Evolutionary conservation across 768 basidiomycete species (phyloP), one percentile per base, ranked within the genome.

Genomic region (Boletus pseudopeckii): DNA sequence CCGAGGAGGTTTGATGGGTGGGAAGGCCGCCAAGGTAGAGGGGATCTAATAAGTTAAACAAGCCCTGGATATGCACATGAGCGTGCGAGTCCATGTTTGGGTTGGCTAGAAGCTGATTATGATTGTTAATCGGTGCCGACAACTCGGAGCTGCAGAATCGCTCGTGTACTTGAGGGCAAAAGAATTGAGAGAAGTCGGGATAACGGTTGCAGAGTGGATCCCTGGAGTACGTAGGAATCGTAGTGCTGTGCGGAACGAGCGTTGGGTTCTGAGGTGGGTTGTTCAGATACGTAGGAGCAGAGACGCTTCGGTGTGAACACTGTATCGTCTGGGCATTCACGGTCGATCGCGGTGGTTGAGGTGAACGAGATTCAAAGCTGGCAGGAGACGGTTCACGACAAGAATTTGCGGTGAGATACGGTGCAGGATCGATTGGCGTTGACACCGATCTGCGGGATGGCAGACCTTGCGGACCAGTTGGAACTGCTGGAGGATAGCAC

Each of bases 171-270:
- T 17, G 37, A 1, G 68, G 60, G 17, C 36, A 60, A 52, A 70
- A 70, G 49, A 70, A 70, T 18, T 64, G 64, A 44, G 68, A 70
- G 39, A 70, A 70, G 53, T 70, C 68, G 28, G 68, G 70, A 50
- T 70, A 71, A 38, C 68, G 64, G 43, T 68, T 59, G 52, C 36
- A 60, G 11, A 70, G 66, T 6, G 68, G 66, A 53, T 70, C 64
- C 49, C 70, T 70, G 24, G 70, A 66, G 58, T 70, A 70, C 3
- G 59, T 45, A 17, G 59, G 48, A 28, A 40, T 38, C 28, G 28
- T 32, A 34, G 50, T 33, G n/a, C 54, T 18, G 20, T 32, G 49
- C 10, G 43, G n/a, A 30, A 20, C 32, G 28, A 24, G 20, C 22
- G 55, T 17, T 22, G 28, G 14, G 17, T 44, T 47, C 15, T 26